These are phyloP conservation scores for Lasiodiplodia sp. DNA, from an alignment of 2,329 filamentous ascomycete genomes.

Conservation along the genomic window DNA sequence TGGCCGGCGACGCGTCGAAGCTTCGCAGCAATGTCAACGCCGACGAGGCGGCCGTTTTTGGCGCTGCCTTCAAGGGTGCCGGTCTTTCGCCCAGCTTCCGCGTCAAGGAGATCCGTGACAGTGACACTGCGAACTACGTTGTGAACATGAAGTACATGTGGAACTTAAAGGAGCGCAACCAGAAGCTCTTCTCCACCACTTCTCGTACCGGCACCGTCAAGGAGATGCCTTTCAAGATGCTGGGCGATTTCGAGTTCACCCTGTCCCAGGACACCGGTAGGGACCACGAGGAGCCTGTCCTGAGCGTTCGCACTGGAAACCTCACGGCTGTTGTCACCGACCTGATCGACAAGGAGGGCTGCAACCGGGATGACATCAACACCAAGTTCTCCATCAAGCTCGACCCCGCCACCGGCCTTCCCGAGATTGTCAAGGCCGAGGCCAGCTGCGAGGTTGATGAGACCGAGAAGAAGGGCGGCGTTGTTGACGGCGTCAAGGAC, in stretches of 20 bases:
- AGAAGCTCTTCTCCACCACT: constrained; percentile 81
- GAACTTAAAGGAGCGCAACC: constrained; percentile 73
- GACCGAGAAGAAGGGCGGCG: constrained; percentile 68
- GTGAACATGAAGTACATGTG: constrained; percentile 76
- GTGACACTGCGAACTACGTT: constrained; percentile 78
- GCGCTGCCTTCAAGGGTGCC: constrained; percentile 92
- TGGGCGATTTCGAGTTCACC: constrained; percentile 79
- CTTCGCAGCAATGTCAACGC: constrained; percentile 94
- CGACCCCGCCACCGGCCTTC: constrained; percentile 75
- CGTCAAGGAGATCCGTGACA: constrained; percentile 91
- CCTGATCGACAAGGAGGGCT: constrained; percentile 80
- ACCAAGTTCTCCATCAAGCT: constrained; percentile 82
- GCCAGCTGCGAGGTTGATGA: constrained; percentile 86
- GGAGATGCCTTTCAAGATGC: constrained; percentile 82
- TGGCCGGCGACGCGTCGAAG: constrained; percentile 76
- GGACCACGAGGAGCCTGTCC: constrained; percentile 65
- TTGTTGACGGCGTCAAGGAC: constrained; percentile 95
- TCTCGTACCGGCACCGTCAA: constrained; percentile 81
- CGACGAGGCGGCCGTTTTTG: constrained; percentile 95
- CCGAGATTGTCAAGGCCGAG: constrained; percentile 76
- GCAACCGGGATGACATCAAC: constrained; percentile 76
- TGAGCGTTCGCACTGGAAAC: constrained; percentile 79
- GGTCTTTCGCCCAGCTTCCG: constrained; percentile 93
- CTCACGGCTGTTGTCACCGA: constrained; percentile 82
- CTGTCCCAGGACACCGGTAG: constrained; percentile 76